Base-by-base conservation (phyloP, 1,139 yeast species). In the Lodderomyces margitis region DNA sequence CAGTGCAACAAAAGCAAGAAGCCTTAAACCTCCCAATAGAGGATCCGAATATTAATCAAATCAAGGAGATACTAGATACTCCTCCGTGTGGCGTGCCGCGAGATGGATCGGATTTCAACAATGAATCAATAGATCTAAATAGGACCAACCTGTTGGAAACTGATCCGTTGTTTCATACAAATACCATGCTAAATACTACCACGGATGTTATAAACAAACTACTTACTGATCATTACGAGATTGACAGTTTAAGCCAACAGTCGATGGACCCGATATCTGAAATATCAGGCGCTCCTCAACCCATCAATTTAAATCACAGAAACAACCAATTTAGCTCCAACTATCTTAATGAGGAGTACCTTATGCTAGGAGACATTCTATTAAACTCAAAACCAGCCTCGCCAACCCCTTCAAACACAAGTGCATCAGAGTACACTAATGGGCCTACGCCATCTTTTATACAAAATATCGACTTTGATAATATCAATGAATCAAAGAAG, bases 291-390 rank as follows among this genome's bases (percentile, higher is more conserved):
- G 15, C 34, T 14, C n/a, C 20, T 8, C 35, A 16, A 33, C 20
- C 30, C 33, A 33, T 17, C 32, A 27, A 10, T 30, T 39, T 12
- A 12, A 14, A n/a, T 20, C 38, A 25, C 19, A 41, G 39, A 21
- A 32, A 31, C 15, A 19, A 15, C 35, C 43, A 44, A 27, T 51
- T 51, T 31, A 47, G 40, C 54, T 68, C 68, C 42, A 72, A 62
- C 55, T 74, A 64, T 56, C 62, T 63, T 47, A 78, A 78, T 55
- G 80, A 78, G 47, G 86, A 81, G 54, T 80, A 80, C 51, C 56
- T 69, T 45, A 78, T 79, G 74, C 59, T 81, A 46, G 81, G 83
- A 9, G 83, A 78, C 53, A 69, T 80, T 5, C 49, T 72, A 20
- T 55, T 78, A 27, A 68, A 68, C 38, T 71, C 78, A 24, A 74